Evolutionary conservation across 768 basidiomycete species (phyloP), one percentile per base, ranked within the genome.

Genomic region (Hortiboletus campestris): DNA sequence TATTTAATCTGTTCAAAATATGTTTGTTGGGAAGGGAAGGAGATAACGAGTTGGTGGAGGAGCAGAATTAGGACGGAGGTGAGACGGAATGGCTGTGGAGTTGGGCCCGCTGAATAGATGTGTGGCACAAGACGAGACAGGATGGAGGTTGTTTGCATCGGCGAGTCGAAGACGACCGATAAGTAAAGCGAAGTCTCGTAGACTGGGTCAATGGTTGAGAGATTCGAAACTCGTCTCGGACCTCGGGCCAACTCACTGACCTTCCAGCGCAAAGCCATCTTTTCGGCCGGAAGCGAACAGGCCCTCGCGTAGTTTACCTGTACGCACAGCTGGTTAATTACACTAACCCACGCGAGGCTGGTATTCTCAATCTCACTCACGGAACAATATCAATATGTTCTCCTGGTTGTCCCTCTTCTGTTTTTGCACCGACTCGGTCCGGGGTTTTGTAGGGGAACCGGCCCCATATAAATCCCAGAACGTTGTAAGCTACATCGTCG

Each of bases 251-350:
- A 49, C 17, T 20, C 31, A 51, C 76, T 39, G 54, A 88, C 89
- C 89, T 82, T 90, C 86, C 13, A 85, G 51, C 2, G 85, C 79
- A 63, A 91, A 89, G 3, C 50, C 55, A 65, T 89, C 89, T 19
- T 56, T 74, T 53, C 89, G 78, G 29, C 73, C 73, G 2, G 85
- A 81, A 0, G 89, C 81, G 8, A 78, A 76, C 4, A 91, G 74
- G 0, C 89, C 89, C 70, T 91, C 89, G 47, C 89, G 78, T 8
- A 91, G 74, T 66, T 91, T 91, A 41, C 89, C 89, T 91, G 53
- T 2, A 52, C 40, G 12, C n/a, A 32, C 6, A 46, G 20, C 28
- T 39, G 3, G 41, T 51, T 41, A 35, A 43, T 55, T 19, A 49
- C n/a, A 49, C 38, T 17, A 6, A 31, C 35, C 12, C 4, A 22